Percentiles rank a stretch among this genome's conserved stretches.
phyloP scores from a whole-genome alignment of 345 rosid genomes.

The Syzygium grande region DNA sequence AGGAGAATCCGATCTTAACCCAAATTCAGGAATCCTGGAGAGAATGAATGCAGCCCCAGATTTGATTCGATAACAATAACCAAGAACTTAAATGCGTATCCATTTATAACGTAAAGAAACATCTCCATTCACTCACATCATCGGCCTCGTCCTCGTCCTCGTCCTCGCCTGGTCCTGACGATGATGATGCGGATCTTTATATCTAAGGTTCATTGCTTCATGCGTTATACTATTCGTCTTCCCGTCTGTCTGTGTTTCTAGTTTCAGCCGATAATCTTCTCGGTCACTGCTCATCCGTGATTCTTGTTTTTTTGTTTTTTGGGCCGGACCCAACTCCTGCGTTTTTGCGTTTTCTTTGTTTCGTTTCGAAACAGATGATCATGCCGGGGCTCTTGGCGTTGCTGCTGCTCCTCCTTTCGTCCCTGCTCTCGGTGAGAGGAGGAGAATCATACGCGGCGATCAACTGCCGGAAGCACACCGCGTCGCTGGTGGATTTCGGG shows the following conservation, averaged over 20 bases:
- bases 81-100: not conserved
- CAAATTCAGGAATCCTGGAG: not conserved
- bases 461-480: constrained; percentile 61
- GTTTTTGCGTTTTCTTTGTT: not conserved
- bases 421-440: not conserved
- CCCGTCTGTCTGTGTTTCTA: not conserved
- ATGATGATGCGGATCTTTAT: not conserved
- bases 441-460: constrained; percentile 25
- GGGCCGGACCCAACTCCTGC: not conserved
- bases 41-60: not conserved
- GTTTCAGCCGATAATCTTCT: not conserved
- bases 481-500: constrained; percentile 57
- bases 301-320: not conserved
- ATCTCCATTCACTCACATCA: not conserved
- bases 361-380: not conserved
- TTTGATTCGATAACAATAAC: not conserved
- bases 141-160: not conserved
- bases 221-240: not conserved
- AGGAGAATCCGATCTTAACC: too few relatives aligned
- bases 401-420: not conserved
- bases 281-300: not conserved
- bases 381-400: not conserved
- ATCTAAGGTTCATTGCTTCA: not conserved
- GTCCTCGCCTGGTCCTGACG: not conserved
- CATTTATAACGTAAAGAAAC: not conserved